phyloP scores from a whole-genome alignment of 345 rosid species.

The Moricandia moricandioides region DNA sequence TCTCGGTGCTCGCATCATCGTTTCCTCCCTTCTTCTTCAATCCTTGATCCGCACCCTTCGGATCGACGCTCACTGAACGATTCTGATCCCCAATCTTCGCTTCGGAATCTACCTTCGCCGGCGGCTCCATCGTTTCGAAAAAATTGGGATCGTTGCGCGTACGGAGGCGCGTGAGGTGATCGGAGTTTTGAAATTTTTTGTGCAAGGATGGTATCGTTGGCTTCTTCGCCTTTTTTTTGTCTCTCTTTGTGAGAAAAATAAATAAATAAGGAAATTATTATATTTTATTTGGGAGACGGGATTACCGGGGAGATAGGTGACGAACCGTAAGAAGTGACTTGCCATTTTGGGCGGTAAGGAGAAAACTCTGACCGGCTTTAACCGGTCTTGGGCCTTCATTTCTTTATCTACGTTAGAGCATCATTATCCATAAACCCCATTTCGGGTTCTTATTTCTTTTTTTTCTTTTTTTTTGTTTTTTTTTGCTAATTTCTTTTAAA shows the following conservation, averaged over 20 bases:
- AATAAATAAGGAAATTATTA: background rate
- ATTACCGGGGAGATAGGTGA: conserved; percentile 36
- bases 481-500: too few relatives aligned
- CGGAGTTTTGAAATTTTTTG: conserved; percentile 10
- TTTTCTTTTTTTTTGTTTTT: too few relatives aligned
- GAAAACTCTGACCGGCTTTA: conserved; percentile 29
- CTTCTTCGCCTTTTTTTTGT: background rate
- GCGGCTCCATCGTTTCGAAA: conserved; percentile 43
- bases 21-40: conserved; percentile 32
- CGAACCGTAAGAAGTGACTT: conserved; percentile 23
- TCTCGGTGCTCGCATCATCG: conserved; percentile 31
- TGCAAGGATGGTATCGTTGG: conserved; percentile 28
- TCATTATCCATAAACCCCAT: too few relatives aligned
- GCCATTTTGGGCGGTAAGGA: background rate
- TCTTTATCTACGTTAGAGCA: background rate
- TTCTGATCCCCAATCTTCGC: conserved; percentile 44
- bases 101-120: conserved; percentile 46
- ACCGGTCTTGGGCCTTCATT: background rate
- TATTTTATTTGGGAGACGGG: conserved; percentile 8
- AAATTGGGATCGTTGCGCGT: conserved; percentile 4
- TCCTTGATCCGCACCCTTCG: conserved; percentile 28
- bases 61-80: conserved; percentile 25
- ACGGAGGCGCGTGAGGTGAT: conserved; percentile 23
- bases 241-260: background rate
- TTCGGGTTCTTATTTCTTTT: too few relatives aligned